A percentile compares a stretch with the other conserved stretches of the same genome.
Evolutionary conservation across 1,284 basidiomycete species (phyloP).

Genomic region (Ustilago hordei): DNA sequence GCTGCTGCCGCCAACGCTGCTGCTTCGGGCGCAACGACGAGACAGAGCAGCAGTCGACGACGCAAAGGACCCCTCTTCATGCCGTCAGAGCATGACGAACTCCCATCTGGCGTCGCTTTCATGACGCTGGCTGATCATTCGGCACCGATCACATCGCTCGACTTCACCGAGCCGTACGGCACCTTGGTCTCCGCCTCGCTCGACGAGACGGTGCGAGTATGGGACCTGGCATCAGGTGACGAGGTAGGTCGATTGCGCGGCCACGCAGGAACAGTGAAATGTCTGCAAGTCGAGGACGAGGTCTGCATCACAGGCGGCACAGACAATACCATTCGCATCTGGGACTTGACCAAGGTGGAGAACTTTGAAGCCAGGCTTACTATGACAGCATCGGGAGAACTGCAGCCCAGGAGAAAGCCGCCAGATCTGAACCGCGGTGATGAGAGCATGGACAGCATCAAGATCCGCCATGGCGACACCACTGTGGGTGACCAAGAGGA

Average conservation of each 20-base stretch:
- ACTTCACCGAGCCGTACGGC: constrained; percentile 97
- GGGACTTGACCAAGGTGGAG: constrained; percentile 66
- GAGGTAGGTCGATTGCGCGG: constrained; percentile 65
- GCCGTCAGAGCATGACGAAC: constrained; percentile 95
- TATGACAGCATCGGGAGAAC: constrained; percentile 57
- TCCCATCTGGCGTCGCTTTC: constrained; percentile 93
- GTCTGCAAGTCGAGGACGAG: constrained; percentile 91
- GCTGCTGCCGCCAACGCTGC: constrained; percentile 53
- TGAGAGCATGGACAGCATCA: constrained; percentile 39
- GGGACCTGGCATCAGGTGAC: constrained; percentile 80
- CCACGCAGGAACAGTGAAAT: constrained; percentile 76
- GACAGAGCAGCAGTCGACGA: constrained; percentile 52
- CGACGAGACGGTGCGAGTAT: constrained; percentile 78
- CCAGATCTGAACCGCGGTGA: constrained; percentile 34
- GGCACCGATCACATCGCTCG: constrained; percentile 85
- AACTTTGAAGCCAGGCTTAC: constrained; percentile 59
- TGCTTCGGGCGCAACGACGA: constrained; percentile 38
- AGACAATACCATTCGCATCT: constrained; percentile 78
- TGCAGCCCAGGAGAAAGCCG: constrained; percentile 29
- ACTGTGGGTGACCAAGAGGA: constrained; percentile 71
- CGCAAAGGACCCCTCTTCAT: constrained; percentile 81
- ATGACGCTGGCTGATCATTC: constrained; percentile 89
- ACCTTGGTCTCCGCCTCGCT: constrained; percentile 82
- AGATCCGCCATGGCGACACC: constrained; percentile 45
- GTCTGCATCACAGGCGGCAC: constrained; percentile 90